Evolutionary conservation across 164 flowering plant genomes (phyloP), one percentile per base, ranked within the genome.

Genomic region (Piper betle): DNA sequence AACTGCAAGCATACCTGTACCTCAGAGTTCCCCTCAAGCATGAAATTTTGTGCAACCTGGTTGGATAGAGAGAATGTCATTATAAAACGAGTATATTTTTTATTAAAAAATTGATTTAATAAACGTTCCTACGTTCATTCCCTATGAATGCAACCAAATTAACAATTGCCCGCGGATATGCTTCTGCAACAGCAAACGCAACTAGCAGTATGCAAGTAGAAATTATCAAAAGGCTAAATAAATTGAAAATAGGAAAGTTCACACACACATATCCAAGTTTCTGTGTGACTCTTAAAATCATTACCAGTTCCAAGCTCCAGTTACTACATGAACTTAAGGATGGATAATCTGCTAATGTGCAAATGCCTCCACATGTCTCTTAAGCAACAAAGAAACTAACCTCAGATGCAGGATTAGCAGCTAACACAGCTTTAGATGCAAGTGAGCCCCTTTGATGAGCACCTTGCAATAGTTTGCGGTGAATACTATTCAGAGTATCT

Each of bases 11-110:
- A 53, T 77, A 90, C 97, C 99, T 79, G 84, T 62, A 88, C 64
- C 63, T 88, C 97, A 62, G 80, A 77, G 67, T 78, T 75, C 59
- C 81, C 84, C 57, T 79, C 97, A 57, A 93, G 85, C 46, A 69
- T 84, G 82, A 75, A 90, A 67, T 78, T 88, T 63, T 72, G 80
- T 17, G 74, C 76, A 60, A 69, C 64, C 92, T 93, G 88, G 64
- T 55, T 75, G 75, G 60, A 42, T 9, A 12, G 46, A 53, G 59
- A 65, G 38, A 60, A 12, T 37, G 3, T 46, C n/a, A 25, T 25
- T 15, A 55, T 25, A 5, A 33, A 52, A 16, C 52, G 33, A n/a
- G 40, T 13, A n/a, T 33, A 6, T 19, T 25, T 25, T 10, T 33
- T 1, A 17, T 1, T 50, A 50, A 13, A 43, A 62, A 46, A 15